Conservation (phyloP, 2,329 filamentous ascomycete species). For the Scedosporium minutisporum region DNA sequence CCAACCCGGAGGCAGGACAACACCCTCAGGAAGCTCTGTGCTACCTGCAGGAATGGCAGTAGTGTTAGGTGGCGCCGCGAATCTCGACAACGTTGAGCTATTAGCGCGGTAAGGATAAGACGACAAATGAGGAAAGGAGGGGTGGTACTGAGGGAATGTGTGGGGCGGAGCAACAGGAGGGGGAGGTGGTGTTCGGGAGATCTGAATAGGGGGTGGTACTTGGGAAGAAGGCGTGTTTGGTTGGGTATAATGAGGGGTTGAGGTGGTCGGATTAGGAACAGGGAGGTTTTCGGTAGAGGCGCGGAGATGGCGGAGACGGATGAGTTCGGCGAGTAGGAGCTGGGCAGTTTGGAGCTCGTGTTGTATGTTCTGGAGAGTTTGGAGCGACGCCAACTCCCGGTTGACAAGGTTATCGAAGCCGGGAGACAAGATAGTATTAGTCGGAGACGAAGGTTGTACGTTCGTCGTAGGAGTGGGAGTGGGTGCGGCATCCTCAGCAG, state of each 20-base stretch:
- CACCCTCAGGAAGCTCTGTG: constrained; percentile 50
- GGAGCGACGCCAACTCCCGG: constrained; percentile 43
- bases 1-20: constrained; percentile 58
- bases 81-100: constrained; percentile 35
- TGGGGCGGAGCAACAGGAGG: constrained; percentile 12
- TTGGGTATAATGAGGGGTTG: constrained; percentile 10
- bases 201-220: constrained; percentile 9
- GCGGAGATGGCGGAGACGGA: constrained; percentile 49
- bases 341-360: constrained; percentile 62
- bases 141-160: constrained; percentile 12
- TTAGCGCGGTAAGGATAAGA: constrained; percentile 11
- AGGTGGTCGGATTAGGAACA: constrained; percentile 6
- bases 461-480: not conserved
- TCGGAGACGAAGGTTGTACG: not conserved
- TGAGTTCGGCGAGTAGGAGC: constrained; percentile 56
- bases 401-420: constrained; percentile 53
- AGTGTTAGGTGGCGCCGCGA: constrained; percentile 34
- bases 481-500: not conserved
- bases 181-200: constrained; percentile 6
- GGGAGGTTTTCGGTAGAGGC: constrained; percentile 22
- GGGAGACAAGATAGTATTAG: constrained; percentile 1
- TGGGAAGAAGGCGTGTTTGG: constrained; percentile 1
- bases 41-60: constrained; percentile 49
- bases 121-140: constrained; percentile 6
- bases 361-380: constrained; percentile 50